Evolutionary conservation across 257 asterid species (phyloP).

Genomic region (Solanum rostratum): DNA sequence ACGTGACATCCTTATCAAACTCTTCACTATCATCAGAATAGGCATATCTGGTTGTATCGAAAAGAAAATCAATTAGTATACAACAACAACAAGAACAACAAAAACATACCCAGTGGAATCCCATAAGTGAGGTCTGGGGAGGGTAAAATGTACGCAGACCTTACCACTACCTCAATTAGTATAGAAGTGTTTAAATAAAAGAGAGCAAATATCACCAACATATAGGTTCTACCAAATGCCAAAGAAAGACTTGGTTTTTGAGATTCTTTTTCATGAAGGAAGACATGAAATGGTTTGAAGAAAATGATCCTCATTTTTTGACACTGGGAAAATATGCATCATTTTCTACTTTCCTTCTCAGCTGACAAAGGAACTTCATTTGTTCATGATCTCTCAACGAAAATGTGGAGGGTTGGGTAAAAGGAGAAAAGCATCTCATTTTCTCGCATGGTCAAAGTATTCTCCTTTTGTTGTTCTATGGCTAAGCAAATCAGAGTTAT

Average conservation of each 20-base stretch:
- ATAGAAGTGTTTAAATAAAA: background rate
- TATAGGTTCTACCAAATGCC: background rate
- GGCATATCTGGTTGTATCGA: conserved; percentile 43
- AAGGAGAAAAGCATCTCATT: background rate
- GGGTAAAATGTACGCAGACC: no score
- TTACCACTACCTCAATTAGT: background rate
- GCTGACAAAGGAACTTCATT: background rate
- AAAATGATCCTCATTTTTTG: background rate
- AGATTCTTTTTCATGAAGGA: background rate
- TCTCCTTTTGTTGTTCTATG: background rate
- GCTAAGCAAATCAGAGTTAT: background rate
- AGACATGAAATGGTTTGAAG: background rate
- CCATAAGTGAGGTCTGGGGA: no score
- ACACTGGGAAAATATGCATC: background rate
- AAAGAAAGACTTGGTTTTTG: background rate
- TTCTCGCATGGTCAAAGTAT: background rate
- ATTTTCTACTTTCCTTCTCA: background rate
- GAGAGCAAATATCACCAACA: background rate
- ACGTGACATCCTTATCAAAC: conserved; percentile 61
- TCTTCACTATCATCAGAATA: conserved; percentile 73
- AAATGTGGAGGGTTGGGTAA: background rate
- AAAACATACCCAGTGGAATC: no score
- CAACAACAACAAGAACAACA: no score
- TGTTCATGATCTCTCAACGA: background rate
- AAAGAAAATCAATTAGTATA: background rate